These are phyloP conservation scores for Leccinum sublutescens DNA, from an alignment of 768 basidiomycete species.

Conservation along the genomic window DNA sequence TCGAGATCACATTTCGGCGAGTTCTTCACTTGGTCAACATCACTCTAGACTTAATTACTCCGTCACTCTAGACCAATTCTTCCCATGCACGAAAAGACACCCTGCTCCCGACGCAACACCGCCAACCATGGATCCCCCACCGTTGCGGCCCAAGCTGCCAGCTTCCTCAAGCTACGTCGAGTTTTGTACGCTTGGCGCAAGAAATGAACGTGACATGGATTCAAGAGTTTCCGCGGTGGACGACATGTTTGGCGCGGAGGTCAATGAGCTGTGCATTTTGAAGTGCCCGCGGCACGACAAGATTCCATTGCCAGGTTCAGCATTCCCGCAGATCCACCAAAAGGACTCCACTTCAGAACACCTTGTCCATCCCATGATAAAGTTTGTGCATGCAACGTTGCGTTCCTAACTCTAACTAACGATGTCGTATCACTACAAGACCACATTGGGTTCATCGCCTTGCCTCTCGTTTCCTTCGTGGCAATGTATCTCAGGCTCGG, in stretches of 20 bases:
- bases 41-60: neutral
- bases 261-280: slow-evolving; percentile 1
- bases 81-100: neutral
- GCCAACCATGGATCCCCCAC: neutral
- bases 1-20: neutral
- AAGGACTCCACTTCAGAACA: slow-evolving; percentile 48
- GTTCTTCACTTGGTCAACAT: neutral
- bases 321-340: slow-evolving; percentile 18
- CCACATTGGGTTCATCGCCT: slow-evolving; percentile 17
- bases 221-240: neutral
- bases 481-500: slow-evolving; percentile 16
- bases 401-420: neutral
- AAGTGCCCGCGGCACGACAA: slow-evolving; percentile 6
- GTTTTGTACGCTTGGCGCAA: neutral
- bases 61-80: neutral
- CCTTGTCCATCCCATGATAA: slow-evolving; percentile 53
- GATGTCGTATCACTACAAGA: slow-evolving; percentile 10
- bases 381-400: neutral
- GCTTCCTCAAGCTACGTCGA: neutral
- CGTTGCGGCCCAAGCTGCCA: neutral
- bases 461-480: slow-evolving; percentile 17
- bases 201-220: neutral
- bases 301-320: neutral
- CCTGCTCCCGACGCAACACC: neutral
- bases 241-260: neutral